Evolutionary conservation across 345 rosid species (phyloP), one percentile per base, ranked within the genome.

Genomic region (Syzygium aromaticum): DNA sequence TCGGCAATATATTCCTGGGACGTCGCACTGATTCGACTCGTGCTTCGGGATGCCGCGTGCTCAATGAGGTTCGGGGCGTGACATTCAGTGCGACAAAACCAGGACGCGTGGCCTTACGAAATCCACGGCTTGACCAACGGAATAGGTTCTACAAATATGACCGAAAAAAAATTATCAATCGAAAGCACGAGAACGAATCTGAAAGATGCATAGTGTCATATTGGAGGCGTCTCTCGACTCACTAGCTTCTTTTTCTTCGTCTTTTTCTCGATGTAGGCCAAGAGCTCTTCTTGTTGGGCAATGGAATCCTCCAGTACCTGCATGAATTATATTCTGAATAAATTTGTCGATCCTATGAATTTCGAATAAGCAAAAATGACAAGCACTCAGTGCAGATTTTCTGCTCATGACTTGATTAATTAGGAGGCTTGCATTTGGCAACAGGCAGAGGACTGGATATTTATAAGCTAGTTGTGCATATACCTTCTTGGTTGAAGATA

Each of bases 401-500:
- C n/a, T 13, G n/a, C 67, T 61, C 9, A 0, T 30, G 28, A 61
- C 12, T 61, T 61, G 28, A n/a, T 61, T n/a, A n/a, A 61, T 61
- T 61, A 28, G 67, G 67, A 61, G 67, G 33, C 67, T 27, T 61
- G 67, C 33, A 61, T 61, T 12, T 61, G 73, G 73, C 3, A 61
- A 61, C 73, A n/a, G 73, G 9, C 73, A n/a, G 73, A n/a, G 17
- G 38, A 28, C 17, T 61, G 73, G 33, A 27, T 46, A 52, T 83
- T 51, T 49, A 22, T 16, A 19, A 83, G 30, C 30, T 14, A 52
- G 54, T 30, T 49, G n/a, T 6, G 17, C 23, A n/a, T 52, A 5
- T 89, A 94, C 98, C 97, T 93, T 96, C 86, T 92, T 94, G 87
- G 95, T 91, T 77, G 92, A 92, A 38, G 93, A 87, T 33, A 97